These are phyloP conservation scores for Exophiala xenobiotica DNA, from an alignment of 2,329 filamentous ascomycete species.

Conservation along the genomic window DNA sequence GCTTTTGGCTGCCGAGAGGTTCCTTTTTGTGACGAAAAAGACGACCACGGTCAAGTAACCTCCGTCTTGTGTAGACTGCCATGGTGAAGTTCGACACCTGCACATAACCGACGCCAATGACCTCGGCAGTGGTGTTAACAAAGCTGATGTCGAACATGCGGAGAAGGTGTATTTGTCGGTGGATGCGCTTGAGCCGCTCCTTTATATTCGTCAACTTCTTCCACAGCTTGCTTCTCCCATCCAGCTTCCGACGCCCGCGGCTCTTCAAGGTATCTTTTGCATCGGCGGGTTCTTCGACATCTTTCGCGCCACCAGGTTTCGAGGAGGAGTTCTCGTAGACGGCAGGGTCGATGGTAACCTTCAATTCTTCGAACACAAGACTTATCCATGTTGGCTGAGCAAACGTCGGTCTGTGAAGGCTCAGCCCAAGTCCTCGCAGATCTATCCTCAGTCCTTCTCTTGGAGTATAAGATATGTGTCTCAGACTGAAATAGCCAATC, in stretches of 20 bases:
- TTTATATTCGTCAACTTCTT: slow-evolving; percentile 74
- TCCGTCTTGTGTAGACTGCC: slow-evolving; percentile 84
- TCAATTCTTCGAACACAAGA: slow-evolving; percentile 80
- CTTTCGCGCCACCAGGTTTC: slow-evolving; percentile 22
- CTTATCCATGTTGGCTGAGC: slow-evolving; percentile 96
- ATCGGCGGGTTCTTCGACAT: slow-evolving; percentile 23
- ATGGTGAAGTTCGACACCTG: slow-evolving; percentile 82
- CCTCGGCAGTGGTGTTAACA: slow-evolving; percentile 71
- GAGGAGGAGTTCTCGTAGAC: slow-evolving; percentile 51
- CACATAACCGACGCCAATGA: slow-evolving; percentile 78
- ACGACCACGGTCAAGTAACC: slow-evolving; percentile 85
- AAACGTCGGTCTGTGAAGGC: slow-evolving; percentile 90
- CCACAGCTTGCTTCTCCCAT: slow-evolving; percentile 70
- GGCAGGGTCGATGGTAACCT: slow-evolving; percentile 75
- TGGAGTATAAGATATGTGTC: slow-evolving; percentile 85
- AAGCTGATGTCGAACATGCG: slow-evolving; percentile 86
- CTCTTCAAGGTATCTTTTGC: slow-evolving; percentile 21
- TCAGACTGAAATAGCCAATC: slow-evolving; percentile 86
- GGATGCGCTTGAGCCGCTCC: slow-evolving; percentile 80
- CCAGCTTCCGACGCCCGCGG: slow-evolving; percentile 1
- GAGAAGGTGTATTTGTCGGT: slow-evolving; percentile 84
- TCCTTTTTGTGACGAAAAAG: slow-evolving; percentile 79
- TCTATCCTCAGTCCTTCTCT: slow-evolving; percentile 87
- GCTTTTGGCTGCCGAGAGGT: slow-evolving; percentile 62
- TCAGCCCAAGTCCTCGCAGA: slow-evolving; percentile 82